Evolutionary conservation across 345 rosid genomes (phyloP), one percentile per base, ranked within the genome.

Genomic region (Brassica cretica): DNA sequence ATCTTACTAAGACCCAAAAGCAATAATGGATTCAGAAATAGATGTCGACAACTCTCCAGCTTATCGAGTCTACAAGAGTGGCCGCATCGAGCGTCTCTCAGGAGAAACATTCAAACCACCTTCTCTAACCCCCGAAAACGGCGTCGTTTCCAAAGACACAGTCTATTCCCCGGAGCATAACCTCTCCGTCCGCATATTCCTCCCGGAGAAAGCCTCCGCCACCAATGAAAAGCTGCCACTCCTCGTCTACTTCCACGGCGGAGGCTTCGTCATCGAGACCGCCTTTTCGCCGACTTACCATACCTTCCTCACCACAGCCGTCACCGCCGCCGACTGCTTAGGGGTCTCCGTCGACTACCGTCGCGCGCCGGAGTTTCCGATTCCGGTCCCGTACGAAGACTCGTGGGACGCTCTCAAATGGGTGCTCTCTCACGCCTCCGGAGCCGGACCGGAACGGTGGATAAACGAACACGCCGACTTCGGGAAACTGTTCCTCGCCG

Each of bases 371-470:
- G 93, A 90, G 74, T 68, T 83, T 49, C 88, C 81, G 44, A 68
- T 90, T n/a, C 97, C 92, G 0, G 39, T 62, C 4, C 86, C 84
- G 0, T 84, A 87, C 18, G 89, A 89, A 5, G 91, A 92, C 55
- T 85, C 93, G 0, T 86, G 85, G 89, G 79, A 66, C 2, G 86
- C 84, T 1, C 81, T 87, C 9, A 76, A 78, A 11, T 92, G 93
- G 91, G 71, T 90, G 0, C 84, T 84, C 0, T 4, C 79, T 4
- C 97, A 89, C 59, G 41, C 73, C 0, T 5, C 55, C 0, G 84
- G 88, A 49, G 2, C 60, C 0, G 93, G 91, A 0, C 81, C 84
- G 0, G 93, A 87, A 12, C 35, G 72, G 0, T 86, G 84, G 90
- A 61, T 89, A n/a, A 87, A 87, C 77, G 29, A 71, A 19, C 70